phyloP scores from a whole-genome alignment of 2,329 filamentous ascomycete genomes.

The Alternaria gansuensis region DNA sequence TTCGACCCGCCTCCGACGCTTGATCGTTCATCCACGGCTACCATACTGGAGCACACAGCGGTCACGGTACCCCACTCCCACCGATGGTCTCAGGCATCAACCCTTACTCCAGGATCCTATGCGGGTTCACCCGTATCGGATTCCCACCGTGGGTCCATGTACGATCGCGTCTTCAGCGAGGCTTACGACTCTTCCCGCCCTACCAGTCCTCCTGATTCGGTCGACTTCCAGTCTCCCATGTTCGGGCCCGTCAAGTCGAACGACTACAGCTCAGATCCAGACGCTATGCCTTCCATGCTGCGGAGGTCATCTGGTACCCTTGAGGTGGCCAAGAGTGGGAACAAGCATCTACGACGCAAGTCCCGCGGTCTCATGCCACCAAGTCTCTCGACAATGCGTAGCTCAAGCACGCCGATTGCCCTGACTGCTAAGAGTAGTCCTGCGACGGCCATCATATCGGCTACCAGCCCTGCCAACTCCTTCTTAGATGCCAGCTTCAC shows the following conservation, averaged over 20 bases:
- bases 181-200: slow-evolving; percentile 74
- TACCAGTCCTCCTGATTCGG: slow-evolving; percentile 79
- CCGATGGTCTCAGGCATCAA: slow-evolving; percentile 74
- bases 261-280: slow-evolving; percentile 32
- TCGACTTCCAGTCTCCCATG: slow-evolving; percentile 65
- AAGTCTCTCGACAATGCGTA: slow-evolving; percentile 42
- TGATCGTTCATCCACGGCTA: slow-evolving; percentile 61
- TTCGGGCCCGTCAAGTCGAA: slow-evolving; percentile 59
- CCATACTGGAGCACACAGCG: slow-evolving; percentile 70
- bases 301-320: slow-evolving; percentile 16
- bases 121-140: slow-evolving; percentile 83
- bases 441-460: slow-evolving; percentile 45
- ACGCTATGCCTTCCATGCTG: slow-evolving; percentile 17
- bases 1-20: slow-evolving; percentile 54
- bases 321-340: slow-evolving; percentile 11
- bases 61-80: slow-evolving; percentile 64
- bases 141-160: slow-evolving; percentile 74
- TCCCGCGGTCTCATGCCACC: slow-evolving; percentile 45
- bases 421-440: slow-evolving; percentile 49
- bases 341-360: slow-evolving; percentile 31
- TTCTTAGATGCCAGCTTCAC: slow-evolving; percentile 43
- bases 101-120: slow-evolving; percentile 72
- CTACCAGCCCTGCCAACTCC: slow-evolving; percentile 45
- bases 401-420: slow-evolving; percentile 45
- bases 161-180: slow-evolving; percentile 74